Evolutionary conservation across 2,329 filamentous ascomycete species (phyloP).

Genomic region (Calcarisporium arbuscula): DNA sequence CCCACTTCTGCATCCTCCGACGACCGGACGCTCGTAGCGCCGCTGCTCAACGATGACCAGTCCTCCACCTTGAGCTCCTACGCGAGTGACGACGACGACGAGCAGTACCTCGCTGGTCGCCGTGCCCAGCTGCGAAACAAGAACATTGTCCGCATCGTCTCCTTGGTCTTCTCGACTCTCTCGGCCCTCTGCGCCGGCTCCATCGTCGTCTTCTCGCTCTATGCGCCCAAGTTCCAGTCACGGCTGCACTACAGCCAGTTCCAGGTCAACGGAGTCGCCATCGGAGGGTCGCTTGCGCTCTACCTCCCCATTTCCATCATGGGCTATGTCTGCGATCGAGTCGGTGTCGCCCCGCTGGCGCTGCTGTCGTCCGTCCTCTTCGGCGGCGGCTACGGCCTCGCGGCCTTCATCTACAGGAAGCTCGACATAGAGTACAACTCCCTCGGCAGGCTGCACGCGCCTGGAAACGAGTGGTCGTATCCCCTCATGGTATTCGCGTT

Average conservation of each 20-base stretch:
- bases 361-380: conserved; percentile 68
- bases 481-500: conserved; percentile 82
- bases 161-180: conserved; percentile 49
- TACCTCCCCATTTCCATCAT: conserved; percentile 89
- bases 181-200: conserved; percentile 76
- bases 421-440: conserved; percentile 41
- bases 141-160: conserved; percentile 33
- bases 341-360: conserved; percentile 72
- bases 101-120: conserved; percentile 9
- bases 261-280: conserved; percentile 85
- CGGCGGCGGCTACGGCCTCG: conserved; percentile 73
- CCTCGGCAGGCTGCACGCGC: conserved; percentile 27
- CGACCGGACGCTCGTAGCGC: conserved; percentile 10
- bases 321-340: conserved; percentile 86
- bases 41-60: conserved; percentile 18
- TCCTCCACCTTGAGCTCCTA: conserved; percentile 15
- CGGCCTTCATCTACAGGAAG: conserved; percentile 66
- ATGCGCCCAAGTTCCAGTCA: conserved; percentile 83
- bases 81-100: conserved; percentile 8
- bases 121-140: conserved; percentile 20
- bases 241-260: conserved; percentile 83
- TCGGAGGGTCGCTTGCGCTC: conserved; percentile 78
- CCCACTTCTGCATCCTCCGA: conserved; percentile 14
- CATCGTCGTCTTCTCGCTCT: conserved; percentile 89
- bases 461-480: conserved; percentile 59